phyloP scores from a whole-genome alignment of 306 rosid species.

The Vigna trinervia region DNA sequence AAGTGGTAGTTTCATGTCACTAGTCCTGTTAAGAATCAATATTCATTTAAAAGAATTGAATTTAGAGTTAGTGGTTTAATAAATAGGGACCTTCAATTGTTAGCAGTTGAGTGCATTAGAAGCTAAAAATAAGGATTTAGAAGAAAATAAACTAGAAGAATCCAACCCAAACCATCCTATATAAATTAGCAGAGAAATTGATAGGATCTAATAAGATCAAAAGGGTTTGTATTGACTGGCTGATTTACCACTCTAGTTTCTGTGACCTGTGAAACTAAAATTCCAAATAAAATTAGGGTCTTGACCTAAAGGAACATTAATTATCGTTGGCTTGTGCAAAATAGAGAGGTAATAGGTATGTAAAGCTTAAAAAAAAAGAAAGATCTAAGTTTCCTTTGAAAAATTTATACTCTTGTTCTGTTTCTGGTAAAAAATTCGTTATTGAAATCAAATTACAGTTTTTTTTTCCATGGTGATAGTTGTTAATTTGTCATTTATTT shows the following conservation, averaged over 20 bases:
- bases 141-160: not conserved
- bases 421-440: not conserved
- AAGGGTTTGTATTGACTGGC: not conserved
- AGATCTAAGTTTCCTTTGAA: too few relatives aligned
- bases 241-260: not conserved
- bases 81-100: conserved; percentile 5
- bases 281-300: too few relatives aligned
- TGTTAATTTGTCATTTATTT: conserved; percentile 18
- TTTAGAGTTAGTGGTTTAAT: conserved; percentile 1
- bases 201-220: not conserved
- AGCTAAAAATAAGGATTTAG: not conserved
- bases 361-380: too few relatives aligned
- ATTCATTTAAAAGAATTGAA: not conserved
- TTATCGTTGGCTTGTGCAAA: too few relatives aligned
- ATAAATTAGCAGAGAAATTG: not conserved
- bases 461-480: not conserved
- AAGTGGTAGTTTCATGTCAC: not conserved
- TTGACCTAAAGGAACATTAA: too few relatives aligned
- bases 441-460: not conserved
- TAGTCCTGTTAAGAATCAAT: not conserved
- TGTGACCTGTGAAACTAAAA: not conserved
- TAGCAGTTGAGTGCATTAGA: conserved; percentile 10
- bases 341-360: too few relatives aligned
- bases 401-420: too few relatives aligned
- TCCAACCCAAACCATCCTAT: not conserved